phyloP scores from a whole-genome alignment of 495 filamentous ascomycete species.

The Daldinia vernicosa region DNA sequence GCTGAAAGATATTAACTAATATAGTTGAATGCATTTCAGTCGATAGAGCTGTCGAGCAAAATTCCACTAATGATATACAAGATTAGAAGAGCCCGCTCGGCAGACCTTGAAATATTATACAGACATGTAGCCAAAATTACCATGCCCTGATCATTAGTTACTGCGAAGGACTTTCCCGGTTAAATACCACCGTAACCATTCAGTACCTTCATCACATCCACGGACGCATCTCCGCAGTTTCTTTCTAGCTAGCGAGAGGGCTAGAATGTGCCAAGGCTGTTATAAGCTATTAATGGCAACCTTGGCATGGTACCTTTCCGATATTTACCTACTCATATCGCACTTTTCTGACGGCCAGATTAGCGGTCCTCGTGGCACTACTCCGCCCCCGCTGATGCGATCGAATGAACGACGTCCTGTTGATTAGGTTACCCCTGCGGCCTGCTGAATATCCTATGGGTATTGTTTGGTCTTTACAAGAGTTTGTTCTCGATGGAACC shows the following conservation, averaged over 20 bases:
- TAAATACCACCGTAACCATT: neutral
- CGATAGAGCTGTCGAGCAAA: neutral
- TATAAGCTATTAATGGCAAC: constrained; percentile 5
- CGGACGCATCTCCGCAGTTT: constrained; percentile 6
- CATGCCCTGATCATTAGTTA: neutral
- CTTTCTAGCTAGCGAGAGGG: constrained; percentile 1
- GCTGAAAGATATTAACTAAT: neutral
- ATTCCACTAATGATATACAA: neutral
- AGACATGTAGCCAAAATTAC: neutral
- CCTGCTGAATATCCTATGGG: neutral
- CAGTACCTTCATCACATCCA: neutral
- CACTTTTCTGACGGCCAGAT: neutral
- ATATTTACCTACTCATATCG: constrained; percentile 2
- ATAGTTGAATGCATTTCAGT: neutral
- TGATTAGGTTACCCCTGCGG: constrained; percentile 14
- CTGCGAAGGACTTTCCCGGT: neutral
- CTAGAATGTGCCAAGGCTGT: constrained; percentile 5
- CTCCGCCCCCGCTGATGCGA: constrained; percentile 5
- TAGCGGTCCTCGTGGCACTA: constrained; percentile 1
- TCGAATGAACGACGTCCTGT: constrained; percentile 13
- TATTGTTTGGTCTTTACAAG: constrained; percentile 4
- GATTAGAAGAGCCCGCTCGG: neutral
- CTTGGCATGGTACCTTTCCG: constrained; percentile 7
- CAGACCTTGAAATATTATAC: neutral
- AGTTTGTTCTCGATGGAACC: neutral